Percentiles rank a stretch among this genome's conserved stretches.
Conservation (phyloP, 2,329 filamentous ascomycete species). For the Fusarium burgessii region DNA sequence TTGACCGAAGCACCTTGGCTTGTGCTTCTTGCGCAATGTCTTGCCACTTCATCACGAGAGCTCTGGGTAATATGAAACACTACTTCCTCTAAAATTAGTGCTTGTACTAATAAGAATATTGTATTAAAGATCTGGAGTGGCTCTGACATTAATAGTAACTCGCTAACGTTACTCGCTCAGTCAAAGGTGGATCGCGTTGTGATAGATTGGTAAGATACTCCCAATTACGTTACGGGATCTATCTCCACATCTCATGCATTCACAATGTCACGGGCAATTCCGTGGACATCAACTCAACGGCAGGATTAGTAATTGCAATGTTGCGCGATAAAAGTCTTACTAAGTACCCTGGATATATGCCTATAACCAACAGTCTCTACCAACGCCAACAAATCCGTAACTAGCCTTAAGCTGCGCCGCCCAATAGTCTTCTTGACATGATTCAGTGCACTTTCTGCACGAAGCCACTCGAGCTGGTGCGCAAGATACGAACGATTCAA, state of each 20-base stretch:
- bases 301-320: neutral
- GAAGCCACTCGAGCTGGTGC: constrained; percentile 24
- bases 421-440: constrained; percentile 13
- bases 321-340: too few relatives aligned
- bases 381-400: too few relatives aligned
- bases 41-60: neutral
- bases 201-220: neutral
- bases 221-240: neutral
- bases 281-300: neutral
- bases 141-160: too few relatives aligned
- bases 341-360: too few relatives aligned
- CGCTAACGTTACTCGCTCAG: too few relatives aligned
- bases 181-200: neutral
- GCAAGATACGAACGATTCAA: constrained; percentile 26
- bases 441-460: constrained; percentile 29
- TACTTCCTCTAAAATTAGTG: too few relatives aligned
- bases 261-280: too few relatives aligned
- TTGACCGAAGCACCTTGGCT: neutral
- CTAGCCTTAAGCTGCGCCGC: neutral
- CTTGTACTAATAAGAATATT: too few relatives aligned
- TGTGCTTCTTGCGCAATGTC: neutral
- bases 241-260: neutral
- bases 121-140: too few relatives aligned
- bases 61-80: rapidly evolving
- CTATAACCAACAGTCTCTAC: neutral